Evolutionary conservation across 2,329 filamentous ascomycete genomes (phyloP).

Genomic region (Fusarium duplospermum): DNA sequence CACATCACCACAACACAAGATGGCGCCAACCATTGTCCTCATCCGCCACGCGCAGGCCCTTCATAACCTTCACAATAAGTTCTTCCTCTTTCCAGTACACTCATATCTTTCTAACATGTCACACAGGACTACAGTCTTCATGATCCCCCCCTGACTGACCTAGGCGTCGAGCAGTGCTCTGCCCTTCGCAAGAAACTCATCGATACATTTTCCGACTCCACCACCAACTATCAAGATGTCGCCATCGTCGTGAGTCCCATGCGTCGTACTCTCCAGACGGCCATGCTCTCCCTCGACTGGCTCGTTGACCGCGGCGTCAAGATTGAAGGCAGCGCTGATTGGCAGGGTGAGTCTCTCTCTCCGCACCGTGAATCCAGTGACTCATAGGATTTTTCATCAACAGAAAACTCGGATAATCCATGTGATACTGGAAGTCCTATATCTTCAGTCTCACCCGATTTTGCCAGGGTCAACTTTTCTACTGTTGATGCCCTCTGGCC

Average conservation of each 20-base stretch:
- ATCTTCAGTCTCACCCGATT: conserved; percentile 57
- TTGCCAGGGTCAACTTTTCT: conserved; percentile 68
- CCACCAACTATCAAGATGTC: conserved; percentile 48
- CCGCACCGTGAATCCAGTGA: not conserved
- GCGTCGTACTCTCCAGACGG: conserved; percentile 74
- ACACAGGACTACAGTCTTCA: conserved; percentile 60
- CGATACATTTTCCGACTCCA: conserved; percentile 51
- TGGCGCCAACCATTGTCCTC: conserved; percentile 76
- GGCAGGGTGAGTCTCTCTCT: conserved; percentile 65
- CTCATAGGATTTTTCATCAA: not conserved
- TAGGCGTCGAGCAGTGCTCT: conserved; percentile 62
- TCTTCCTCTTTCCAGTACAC: not conserved
- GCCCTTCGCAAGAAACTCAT: conserved; percentile 57
- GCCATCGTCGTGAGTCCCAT: conserved; percentile 73
- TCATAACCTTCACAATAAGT: conserved; percentile 67
- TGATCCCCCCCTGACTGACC: conserved; percentile 63
- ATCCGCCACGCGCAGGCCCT: conserved; percentile 86
- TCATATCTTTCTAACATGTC: conserved; percentile 5
- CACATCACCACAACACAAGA: conserved; percentile 39
- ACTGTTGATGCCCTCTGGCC: conserved; percentile 70
- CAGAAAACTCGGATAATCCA: conserved; percentile 66
- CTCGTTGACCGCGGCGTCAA: conserved; percentile 65
- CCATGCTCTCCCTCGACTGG: conserved; percentile 67
- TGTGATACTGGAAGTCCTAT: conserved; percentile 71
- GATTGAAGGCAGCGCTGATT: conserved; percentile 68